phyloP scores from a whole-genome alignment of 140 eudicot species.

The Stevia rebaudiana region DNA sequence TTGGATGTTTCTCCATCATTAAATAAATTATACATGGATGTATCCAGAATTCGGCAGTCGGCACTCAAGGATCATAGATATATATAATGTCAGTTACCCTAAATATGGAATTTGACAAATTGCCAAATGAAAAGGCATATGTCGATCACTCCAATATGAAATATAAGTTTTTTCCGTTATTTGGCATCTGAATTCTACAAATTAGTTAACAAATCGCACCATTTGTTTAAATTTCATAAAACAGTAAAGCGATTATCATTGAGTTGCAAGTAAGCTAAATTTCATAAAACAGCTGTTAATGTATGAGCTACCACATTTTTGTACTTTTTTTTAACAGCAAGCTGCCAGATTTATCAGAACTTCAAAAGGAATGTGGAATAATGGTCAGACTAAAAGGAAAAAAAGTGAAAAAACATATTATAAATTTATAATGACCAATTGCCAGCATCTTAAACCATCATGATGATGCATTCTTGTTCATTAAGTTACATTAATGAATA shows the following conservation, averaged over 20 bases:
- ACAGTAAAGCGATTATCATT: background rate
- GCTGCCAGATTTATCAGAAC: background rate
- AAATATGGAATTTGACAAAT: background rate
- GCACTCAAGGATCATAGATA: slow-evolving; percentile 2
- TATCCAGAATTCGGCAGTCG: background rate
- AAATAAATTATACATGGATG: slow-evolving; percentile 10
- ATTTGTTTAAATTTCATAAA: background rate
- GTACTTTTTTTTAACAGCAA: no score
- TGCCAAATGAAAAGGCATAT: background rate
- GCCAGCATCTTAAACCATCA: background rate
- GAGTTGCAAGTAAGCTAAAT: background rate
- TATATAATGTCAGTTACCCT: background rate
- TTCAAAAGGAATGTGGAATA: background rate
- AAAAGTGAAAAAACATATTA: background rate
- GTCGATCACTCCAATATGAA: background rate
- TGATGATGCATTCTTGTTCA: background rate
- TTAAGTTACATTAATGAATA: background rate
- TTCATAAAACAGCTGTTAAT: background rate
- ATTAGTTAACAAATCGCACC: background rate
- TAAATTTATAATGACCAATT: background rate
- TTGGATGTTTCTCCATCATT: background rate
- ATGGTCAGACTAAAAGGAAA: background rate
- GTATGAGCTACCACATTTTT: background rate
- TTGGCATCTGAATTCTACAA: background rate
- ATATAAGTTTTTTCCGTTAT: background rate